Evolutionary conservation across 805 yeast species (phyloP), one percentile per base, ranked within the genome.

Genomic region (Metschnikowia gelsemii): DNA sequence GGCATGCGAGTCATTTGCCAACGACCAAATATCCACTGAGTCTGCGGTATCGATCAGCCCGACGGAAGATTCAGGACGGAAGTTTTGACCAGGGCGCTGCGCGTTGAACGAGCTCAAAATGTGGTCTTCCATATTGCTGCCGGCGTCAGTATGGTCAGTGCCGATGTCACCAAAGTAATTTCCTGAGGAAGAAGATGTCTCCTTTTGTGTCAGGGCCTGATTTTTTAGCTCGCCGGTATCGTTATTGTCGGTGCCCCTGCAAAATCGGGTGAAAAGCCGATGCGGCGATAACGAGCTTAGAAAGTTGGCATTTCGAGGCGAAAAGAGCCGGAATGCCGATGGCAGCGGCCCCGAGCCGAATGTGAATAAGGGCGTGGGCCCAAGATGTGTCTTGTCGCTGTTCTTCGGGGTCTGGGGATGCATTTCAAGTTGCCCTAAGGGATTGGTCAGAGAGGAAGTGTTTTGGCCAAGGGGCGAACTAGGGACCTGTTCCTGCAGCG

Each of bases 281-380:
- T 61, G 68, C 1, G 72, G 71, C 9, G 72, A 66, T 5, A 62
- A 50, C n/a, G 61, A 45, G 35, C 51, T 51, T 17, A 64, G 47
- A 16, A 57, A 32, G 41, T 54, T 52, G 32, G 52, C 22, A 30
- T 47, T 50, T 24, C 64, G 39, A 5, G 73, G 73, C 8, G 71
- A 62, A 36, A 60, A 53, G 48, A 68, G 63, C 27, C 61, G 65
- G 50, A 68, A 66, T 8, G 26, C 20, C n/a, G 71, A 64, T 11
- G 74, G 73, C 70, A 64, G 71, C 36, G 68, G 64, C 26, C 66
- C 67, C 22, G 68, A 49, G 21, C 72, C 69, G 45, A 68, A 66
- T 21, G 64, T 55, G 50, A 67, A 66, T 6, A 68, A 56, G 1
- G 70, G 68, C 9, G 69, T 63, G 38, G 54, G 18, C 12, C 38